Evolutionary conservation across 169 alveolate genomes (phyloP).

Genomic region (Eimeria necatrix): DNA sequence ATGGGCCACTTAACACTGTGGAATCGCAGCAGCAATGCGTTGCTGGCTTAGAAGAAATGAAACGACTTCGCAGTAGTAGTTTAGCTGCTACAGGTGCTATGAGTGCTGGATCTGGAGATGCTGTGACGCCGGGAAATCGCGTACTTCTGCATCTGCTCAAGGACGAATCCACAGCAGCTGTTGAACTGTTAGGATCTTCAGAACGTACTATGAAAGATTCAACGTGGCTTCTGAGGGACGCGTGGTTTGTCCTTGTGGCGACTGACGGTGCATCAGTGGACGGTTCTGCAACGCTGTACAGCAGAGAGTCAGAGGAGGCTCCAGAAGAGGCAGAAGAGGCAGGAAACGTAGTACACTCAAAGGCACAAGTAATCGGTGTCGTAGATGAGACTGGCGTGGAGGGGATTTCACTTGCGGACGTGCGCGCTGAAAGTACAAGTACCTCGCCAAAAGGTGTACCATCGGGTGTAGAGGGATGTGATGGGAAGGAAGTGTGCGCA

Average conservation of each 20-base stretch:
- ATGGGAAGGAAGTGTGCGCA: too few relatives aligned
- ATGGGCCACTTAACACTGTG: slow-evolving; percentile 14
- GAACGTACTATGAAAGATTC: background rate
- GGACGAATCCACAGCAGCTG: slow-evolving; percentile 60
- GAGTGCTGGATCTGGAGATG: background rate
- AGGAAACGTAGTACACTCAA: background rate
- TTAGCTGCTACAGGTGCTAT: background rate
- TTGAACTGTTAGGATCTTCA: background rate
- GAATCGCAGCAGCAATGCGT: slow-evolving; percentile 50
- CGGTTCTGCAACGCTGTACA: background rate
- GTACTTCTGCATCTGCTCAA: slow-evolving; percentile 15
- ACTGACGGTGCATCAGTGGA: background rate
- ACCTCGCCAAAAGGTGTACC: too few relatives aligned
- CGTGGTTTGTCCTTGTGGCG: slow-evolving; percentile 59
- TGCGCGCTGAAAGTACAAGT: too few relatives aligned
- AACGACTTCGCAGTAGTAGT: background rate
- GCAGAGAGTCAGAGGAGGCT: background rate
- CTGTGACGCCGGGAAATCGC: background rate
- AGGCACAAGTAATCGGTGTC: too few relatives aligned
- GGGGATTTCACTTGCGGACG: too few relatives aligned
- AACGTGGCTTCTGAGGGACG: slow-evolving; percentile 63
- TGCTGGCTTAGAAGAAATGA: background rate
- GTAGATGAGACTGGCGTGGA: background rate
- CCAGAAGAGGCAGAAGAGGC: slow-evolving; percentile 14
- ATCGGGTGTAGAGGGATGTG: too few relatives aligned